These are phyloP conservation scores for Boletus nobilissimus DNA, from an alignment of 1,284 basidiomycete genomes.

Conservation along the genomic window DNA sequence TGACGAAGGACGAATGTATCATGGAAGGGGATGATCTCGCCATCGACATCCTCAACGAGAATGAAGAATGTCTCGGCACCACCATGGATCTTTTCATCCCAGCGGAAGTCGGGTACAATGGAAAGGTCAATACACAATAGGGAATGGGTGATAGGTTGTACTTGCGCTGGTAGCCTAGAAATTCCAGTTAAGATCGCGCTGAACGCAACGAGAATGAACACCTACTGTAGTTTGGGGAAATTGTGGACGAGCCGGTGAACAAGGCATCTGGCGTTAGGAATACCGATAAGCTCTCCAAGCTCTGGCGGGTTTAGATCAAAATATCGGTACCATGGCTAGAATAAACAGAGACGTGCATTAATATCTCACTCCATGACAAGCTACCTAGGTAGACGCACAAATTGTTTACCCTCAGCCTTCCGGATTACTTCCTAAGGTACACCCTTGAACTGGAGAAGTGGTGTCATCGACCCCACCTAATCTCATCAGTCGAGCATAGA, in stretches of 20 bases:
- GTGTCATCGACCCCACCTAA: conserved; percentile 97
- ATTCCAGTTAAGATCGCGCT: background rate
- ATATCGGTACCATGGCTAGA: conserved; percentile 93
- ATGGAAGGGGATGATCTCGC: conserved; percentile 94
- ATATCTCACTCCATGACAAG: background rate
- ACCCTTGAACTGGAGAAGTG: conserved; percentile 93
- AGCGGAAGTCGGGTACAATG: conserved; percentile 95
- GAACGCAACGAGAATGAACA: conserved; percentile 30
- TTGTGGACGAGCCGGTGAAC: conserved; percentile 96
- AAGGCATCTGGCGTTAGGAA: conserved; percentile 90
- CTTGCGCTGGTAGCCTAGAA: conserved; percentile 85
- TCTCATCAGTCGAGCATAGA: conserved; percentile 12
- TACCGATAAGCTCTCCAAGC: conserved; percentile 93
- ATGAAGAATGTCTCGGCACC: conserved; percentile 91
- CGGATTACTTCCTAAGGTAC: conserved; percentile 89
- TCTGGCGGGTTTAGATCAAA: conserved; percentile 89
- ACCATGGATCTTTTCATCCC: conserved; percentile 96
- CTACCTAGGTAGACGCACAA: conserved; percentile 61
- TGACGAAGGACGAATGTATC: conserved; percentile 93
- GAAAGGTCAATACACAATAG: conserved; percentile 90
- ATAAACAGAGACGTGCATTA: conserved; percentile 9
- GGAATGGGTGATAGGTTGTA: conserved; percentile 92
- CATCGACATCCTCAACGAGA: conserved; percentile 96
- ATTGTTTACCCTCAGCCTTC: conserved; percentile 97
- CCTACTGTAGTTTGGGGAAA: conserved; percentile 94